These are phyloP conservation scores for Anisodus acutangulus DNA, from an alignment of 257 asterid genomes.

Conservation along the genomic window DNA sequence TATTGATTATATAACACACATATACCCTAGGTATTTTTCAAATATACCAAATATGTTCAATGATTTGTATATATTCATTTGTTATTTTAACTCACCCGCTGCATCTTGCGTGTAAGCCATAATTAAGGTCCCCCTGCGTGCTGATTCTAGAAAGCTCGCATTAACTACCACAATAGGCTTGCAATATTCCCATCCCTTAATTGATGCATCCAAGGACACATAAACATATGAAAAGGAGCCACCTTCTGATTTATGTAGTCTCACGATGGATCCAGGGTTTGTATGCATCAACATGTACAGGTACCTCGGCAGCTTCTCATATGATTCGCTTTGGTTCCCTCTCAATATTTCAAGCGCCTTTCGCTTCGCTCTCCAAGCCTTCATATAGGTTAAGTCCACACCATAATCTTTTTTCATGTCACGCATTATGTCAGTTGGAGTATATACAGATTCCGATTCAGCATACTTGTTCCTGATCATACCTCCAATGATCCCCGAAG, in stretches of 20 bases:
- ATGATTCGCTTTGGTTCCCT: not conserved
- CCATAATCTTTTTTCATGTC: constrained; percentile 29
- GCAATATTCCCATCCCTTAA: constrained; percentile 27
- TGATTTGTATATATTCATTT: constrained; percentile 6
- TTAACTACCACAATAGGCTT: constrained; percentile 14
- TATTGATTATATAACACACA: not conserved
- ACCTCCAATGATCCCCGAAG: constrained; percentile 26
- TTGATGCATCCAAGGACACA: constrained; percentile 2
- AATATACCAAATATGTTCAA: not conserved
- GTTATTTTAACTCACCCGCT: constrained; percentile 21
- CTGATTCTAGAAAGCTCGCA: constrained; percentile 1
- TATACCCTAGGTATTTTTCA: not conserved
- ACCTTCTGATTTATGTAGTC: not conserved
- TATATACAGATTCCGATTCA: not conserved
- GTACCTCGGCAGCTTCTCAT: constrained; percentile 7
- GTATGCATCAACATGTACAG: constrained; percentile 6
- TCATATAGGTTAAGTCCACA: constrained; percentile 28
- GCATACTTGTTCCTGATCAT: constrained; percentile 26
- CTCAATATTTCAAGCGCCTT: constrained; percentile 7
- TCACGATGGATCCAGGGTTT: not conserved
- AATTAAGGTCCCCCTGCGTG: not conserved
- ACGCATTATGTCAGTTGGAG: constrained; percentile 22
- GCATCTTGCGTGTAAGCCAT: constrained; percentile 28
- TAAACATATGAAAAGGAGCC: not conserved
- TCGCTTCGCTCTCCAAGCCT: constrained; percentile 24